Conservation (phyloP, 495 filamentous ascomycete genomes). For the Xylaria intraflava region DNA sequence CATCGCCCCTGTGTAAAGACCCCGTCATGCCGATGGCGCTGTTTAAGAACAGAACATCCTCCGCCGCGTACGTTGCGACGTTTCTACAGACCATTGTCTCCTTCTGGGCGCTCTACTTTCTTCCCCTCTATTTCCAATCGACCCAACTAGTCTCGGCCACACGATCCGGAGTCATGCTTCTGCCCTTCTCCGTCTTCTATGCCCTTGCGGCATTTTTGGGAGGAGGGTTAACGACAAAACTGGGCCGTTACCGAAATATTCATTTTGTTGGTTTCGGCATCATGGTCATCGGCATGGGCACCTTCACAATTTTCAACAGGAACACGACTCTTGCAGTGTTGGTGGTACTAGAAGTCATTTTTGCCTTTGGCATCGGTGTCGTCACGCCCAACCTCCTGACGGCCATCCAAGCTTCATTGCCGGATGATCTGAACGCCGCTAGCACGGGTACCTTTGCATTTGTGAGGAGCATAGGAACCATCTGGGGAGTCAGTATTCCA, state of each 20-base stretch:
- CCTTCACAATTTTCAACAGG: conserved; percentile 30
- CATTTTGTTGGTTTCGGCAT: conserved; percentile 34
- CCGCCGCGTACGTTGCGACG: conserved; percentile 16
- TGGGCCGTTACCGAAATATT: conserved; percentile 40
- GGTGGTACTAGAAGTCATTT: conserved; percentile 28
- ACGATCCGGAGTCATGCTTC: conserved; percentile 37
- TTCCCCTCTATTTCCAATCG: conserved; percentile 45
- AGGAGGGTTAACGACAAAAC: conserved; percentile 35
- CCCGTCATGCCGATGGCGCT: conserved; percentile 31
- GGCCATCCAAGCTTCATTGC: conserved; percentile 26
- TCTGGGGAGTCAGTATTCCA: conserved; percentile 45
- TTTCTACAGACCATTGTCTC: conserved; percentile 10
- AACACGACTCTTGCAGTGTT: conserved; percentile 20
- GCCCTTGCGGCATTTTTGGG: conserved; percentile 28
- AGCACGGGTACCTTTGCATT: conserved; percentile 43
- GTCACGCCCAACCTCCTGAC: conserved; percentile 26
- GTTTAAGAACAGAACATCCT: conserved; percentile 32
- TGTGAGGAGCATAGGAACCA: conserved; percentile 38
- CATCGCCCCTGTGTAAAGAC: conserved; percentile 17
- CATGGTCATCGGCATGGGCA: conserved; percentile 33
- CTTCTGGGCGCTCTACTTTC: conserved; percentile 40
- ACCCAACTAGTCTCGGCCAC: conserved; percentile 27
- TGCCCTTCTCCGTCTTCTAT: conserved; percentile 40
- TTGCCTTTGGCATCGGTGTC: conserved; percentile 30
- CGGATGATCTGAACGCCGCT: conserved; percentile 37